Evolutionary conservation across 176 grass and related monocot species (phyloP), one percentile per base, ranked within the genome.

Genomic region (Carex kokanica): DNA sequence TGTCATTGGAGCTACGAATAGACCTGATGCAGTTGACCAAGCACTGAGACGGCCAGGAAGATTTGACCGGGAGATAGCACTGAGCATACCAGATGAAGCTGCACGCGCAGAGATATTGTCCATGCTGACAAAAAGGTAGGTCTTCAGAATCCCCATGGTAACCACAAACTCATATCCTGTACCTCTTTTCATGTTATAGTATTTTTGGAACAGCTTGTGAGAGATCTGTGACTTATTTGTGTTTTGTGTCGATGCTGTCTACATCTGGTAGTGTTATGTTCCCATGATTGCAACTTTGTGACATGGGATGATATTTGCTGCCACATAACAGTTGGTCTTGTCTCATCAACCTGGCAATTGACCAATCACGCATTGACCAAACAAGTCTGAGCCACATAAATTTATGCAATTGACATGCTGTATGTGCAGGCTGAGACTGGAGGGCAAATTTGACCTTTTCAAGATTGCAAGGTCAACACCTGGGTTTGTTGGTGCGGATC

Each of bases 1-100:
- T 87, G 96, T 98, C 3, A 98, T 98, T 86, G 96, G 96, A 83
- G 93, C 96, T 56, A 98, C 96, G 7, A 98, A 98, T 75, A 91
- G 93, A 88, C 96, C 96, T 83, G 93, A 98, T 89, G 89, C 91
- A 41, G 93, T 98, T 38, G 93, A 98, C n/a, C 93, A 89, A 82
- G 96, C 96, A 78, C 85, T 98, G 32, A 87, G 96, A 80, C 90
- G 96, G 11, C 93, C 93, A 74, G 93, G 96, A 72, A 90, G 96
- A 53, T 98, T 98, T 86, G 96, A 98, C 79, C 81, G 89, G 61
- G 96, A 98, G 77, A 98, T 98, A 82, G 79, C 80, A 79, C 86
- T 98, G 43, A 88, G 93, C 78, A 86, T 98, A 61, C 96, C 96
- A 52, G 96, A 98, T 88, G 96, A 98, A 84, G 88, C 83, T 86